These are phyloP conservation scores for Globisporangium emineosum DNA, from an alignment of 352 stramenopile genomes.

Conservation along the genomic window DNA sequence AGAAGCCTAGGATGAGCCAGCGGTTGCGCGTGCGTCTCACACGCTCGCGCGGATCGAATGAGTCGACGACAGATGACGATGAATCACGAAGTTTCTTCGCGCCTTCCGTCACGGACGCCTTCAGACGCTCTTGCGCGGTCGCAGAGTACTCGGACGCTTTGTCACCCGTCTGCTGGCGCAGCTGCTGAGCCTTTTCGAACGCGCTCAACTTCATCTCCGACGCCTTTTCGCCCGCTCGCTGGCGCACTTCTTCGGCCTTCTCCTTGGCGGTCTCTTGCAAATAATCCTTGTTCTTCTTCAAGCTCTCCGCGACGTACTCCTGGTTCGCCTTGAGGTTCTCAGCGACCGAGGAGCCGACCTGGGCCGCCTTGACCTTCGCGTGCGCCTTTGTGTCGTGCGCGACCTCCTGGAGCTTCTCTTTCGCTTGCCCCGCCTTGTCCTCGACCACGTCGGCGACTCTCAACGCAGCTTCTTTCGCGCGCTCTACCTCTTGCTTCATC, in stretches of 20 bases:
- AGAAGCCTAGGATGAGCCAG: slow-evolving; percentile 51
- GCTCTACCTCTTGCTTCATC: slow-evolving; percentile 19
- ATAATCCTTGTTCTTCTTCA: slow-evolving; percentile 1
- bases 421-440: slow-evolving; percentile 15
- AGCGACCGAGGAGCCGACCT: not conserved
- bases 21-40: slow-evolving; percentile 52
- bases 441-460: slow-evolving; percentile 6
- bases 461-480: slow-evolving; percentile 16
- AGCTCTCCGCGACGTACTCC: not conserved
- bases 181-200: slow-evolving; percentile 17
- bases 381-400: slow-evolving; percentile 24
- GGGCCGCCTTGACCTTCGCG: slow-evolving; percentile 15
- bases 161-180: slow-evolving; percentile 23
- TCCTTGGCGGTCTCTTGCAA: slow-evolving; percentile 12
- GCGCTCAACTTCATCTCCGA: slow-evolving; percentile 8
- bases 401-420: slow-evolving; percentile 29
- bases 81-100: slow-evolving; percentile 48
- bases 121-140: slow-evolving; percentile 36
- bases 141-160: slow-evolving; percentile 24
- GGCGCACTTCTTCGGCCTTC: slow-evolving; percentile 23
- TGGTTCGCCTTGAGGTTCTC: slow-evolving; percentile 2
- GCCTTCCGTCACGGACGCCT: slow-evolving; percentile 30
- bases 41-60: slow-evolving; percentile 43
- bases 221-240: slow-evolving; percentile 6
- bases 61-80: slow-evolving; percentile 47